These are phyloP conservation scores for Salmacisia buchloeana DNA, from an alignment of 1,284 basidiomycete species.

Conservation along the genomic window DNA sequence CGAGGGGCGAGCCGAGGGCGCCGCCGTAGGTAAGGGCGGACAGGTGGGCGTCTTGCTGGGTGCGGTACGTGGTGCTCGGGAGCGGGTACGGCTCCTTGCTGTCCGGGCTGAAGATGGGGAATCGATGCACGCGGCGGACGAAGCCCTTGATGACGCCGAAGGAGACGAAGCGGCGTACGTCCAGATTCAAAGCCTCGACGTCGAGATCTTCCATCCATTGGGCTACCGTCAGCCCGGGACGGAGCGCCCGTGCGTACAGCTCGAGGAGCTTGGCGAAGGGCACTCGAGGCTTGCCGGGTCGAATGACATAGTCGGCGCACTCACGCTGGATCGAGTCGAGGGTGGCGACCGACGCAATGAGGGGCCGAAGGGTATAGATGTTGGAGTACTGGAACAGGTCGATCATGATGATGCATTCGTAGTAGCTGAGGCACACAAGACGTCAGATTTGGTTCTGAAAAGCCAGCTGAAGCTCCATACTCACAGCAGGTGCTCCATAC, in stretches of 20 bases:
- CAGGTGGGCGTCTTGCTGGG: slow-evolving; percentile 2
- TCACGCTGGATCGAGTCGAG: slow-evolving; percentile 76
- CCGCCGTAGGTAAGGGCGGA: background rate
- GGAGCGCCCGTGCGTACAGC: slow-evolving; percentile 76
- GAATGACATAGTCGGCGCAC: slow-evolving; percentile 82
- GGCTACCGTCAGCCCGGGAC: slow-evolving; percentile 73
- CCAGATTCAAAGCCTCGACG: slow-evolving; percentile 62
- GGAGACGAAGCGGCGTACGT: slow-evolving; percentile 86
- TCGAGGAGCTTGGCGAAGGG: slow-evolving; percentile 60
- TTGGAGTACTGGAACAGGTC: slow-evolving; percentile 93
- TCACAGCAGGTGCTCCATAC: slow-evolving; percentile 85
- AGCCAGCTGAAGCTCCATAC: slow-evolving; percentile 39
- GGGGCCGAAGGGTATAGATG: slow-evolving; percentile 83
- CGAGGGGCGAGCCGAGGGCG: background rate
- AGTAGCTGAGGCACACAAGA: slow-evolving; percentile 68
- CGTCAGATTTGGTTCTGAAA: background rate
- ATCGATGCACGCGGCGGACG: slow-evolving; percentile 82
- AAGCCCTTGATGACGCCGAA: slow-evolving; percentile 99
- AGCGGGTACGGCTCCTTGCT: slow-evolving; percentile 41
- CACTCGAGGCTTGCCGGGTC: slow-evolving; percentile 57
- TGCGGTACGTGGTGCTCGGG: slow-evolving; percentile 8
- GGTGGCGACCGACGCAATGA: slow-evolving; percentile 75
- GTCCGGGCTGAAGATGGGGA: slow-evolving; percentile 63
- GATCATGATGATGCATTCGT: slow-evolving; percentile 89
- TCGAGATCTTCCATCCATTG: slow-evolving; percentile 82